Evolutionary conservation across 2,329 filamentous ascomycete species (phyloP).

Genomic region (Verticillium nonalfalfae): DNA sequence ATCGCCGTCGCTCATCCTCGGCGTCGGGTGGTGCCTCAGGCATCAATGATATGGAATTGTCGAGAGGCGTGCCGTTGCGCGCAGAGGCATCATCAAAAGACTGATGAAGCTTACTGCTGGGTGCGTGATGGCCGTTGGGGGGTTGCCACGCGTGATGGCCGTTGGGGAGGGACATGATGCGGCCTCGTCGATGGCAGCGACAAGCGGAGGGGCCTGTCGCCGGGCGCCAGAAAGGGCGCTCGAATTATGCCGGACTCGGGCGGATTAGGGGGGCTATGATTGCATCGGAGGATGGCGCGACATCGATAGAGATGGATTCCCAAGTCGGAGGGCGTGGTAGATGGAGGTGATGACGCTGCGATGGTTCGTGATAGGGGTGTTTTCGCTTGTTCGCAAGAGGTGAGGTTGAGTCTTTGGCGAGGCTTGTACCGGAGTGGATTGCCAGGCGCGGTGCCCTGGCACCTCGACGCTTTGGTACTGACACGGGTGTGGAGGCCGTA

Average conservation of each 20-base stretch:
- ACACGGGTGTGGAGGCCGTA: not conserved
- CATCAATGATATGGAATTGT: slow-evolving; percentile 43
- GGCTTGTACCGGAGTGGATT: slow-evolving; percentile 16
- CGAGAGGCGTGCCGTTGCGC: slow-evolving; percentile 44
- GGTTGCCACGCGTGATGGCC: slow-evolving; percentile 60
- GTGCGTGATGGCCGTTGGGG: slow-evolving; percentile 42
- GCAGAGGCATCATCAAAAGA: slow-evolving; percentile 54
- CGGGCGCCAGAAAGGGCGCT: slow-evolving; percentile 48
- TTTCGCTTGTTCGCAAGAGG: slow-evolving; percentile 46
- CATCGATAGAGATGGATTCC: slow-evolving; percentile 45
- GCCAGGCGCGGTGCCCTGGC: not conserved
- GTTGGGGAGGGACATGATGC: slow-evolving; percentile 61
- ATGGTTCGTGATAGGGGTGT: slow-evolving; percentile 43
- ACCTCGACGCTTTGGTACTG: not conserved
- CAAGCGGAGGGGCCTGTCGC: slow-evolving; percentile 40
- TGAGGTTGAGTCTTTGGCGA: slow-evolving; percentile 48
- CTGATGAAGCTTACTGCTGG: slow-evolving; percentile 44
- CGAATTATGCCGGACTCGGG: slow-evolving; percentile 43
- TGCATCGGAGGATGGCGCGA: slow-evolving; percentile 41
- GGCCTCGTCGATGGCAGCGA: slow-evolving; percentile 42
- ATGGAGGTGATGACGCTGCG: slow-evolving; percentile 38
- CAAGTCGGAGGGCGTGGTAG: slow-evolving; percentile 28
- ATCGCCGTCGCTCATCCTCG: slow-evolving; percentile 65
- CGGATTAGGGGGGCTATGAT: slow-evolving; percentile 39
- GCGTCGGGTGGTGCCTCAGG: slow-evolving; percentile 55